phyloP scores from a whole-genome alignment of 1,139 yeast species.

The Candida neerlandica region DNA sequence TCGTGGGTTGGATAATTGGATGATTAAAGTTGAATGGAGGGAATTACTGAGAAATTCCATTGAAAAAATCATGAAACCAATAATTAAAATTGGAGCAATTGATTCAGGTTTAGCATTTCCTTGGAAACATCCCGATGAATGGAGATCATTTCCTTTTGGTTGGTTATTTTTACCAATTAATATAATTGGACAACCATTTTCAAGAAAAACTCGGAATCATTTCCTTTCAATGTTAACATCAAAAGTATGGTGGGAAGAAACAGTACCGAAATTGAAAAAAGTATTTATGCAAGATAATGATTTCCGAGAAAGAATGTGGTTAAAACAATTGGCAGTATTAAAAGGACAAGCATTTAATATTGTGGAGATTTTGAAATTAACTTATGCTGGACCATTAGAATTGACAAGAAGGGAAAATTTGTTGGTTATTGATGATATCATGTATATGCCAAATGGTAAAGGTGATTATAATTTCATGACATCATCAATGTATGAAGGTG shows the following conservation, averaged over 20 bases:
- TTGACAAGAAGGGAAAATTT: slow-evolving; percentile 61
- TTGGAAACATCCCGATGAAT: slow-evolving; percentile 83
- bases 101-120: slow-evolving; percentile 80
- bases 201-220: slow-evolving; percentile 56
- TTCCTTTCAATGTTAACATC: slow-evolving; percentile 63
- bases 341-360: slow-evolving; percentile 83
- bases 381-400: slow-evolving; percentile 69
- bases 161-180: slow-evolving; percentile 72
- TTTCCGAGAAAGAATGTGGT: slow-evolving; percentile 69
- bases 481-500: slow-evolving; percentile 12
- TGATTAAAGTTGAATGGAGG: slow-evolving; percentile 62
- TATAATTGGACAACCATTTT: slow-evolving; percentile 70
- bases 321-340: slow-evolving; percentile 66
- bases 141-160: slow-evolving; percentile 81
- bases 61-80: slow-evolving; percentile 31
- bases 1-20: slow-evolving; percentile 77
- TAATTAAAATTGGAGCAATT: slow-evolving; percentile 66
- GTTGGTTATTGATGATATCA: slow-evolving; percentile 61
- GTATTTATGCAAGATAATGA: slow-evolving; percentile 60
- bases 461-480: slow-evolving; percentile 7
- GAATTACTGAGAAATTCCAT: slow-evolving; percentile 16
- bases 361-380: slow-evolving; percentile 61
- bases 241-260: slow-evolving; percentile 71
- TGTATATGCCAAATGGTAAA: slow-evolving; percentile 52
- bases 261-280: slow-evolving; percentile 48